Base-by-base conservation (phyloP, 2,329 filamentous ascomycete species). In the Chaetomiaceae sp. region DNA sequence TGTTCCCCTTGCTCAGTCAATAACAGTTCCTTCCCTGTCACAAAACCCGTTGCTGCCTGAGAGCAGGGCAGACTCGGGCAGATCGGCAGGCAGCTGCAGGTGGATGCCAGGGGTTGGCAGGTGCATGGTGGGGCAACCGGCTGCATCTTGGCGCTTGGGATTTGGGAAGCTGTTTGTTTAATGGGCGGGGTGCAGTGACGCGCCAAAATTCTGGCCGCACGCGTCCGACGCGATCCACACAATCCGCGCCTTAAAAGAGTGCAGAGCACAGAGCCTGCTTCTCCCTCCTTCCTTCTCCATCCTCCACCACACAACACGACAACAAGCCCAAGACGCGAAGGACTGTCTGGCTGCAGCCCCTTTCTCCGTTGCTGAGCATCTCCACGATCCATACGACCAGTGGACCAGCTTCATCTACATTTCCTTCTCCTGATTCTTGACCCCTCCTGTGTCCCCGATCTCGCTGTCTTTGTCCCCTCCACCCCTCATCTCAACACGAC, bases 121-220 rank as follows among this genome's bases (percentile, higher is more conserved):
- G n/a, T 31, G 49, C 21, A 16, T 47, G 35, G 51, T 48, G 52
- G 48, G 52, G 39, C 52, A 51, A 1, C 5, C 21, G 23, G 19
- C 41, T 21, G 19, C 33, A 27, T 9, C 9, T 6, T 43, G 53
- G 51, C 25, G 44, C 52, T n/a, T n/a, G n/a, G n/a, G n/a, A n/a
- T n/a, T n/a, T n/a, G n/a, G n/a, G n/a, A 25, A 38, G 42, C 56
- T 53, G 54, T 57, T 58, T 59, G 56, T 60, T 60, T 61, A 58
- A 60, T 60, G 48, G 58, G 51, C 54, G 55, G 56, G 51, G 55
- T 44, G 31, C 40, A 30, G 33, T 39, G 53, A 58, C 57, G 55
- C 55, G 55, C 53, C 53, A 57, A 55, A 58, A 51, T 40, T 48
- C 48, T 45, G 48, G 44, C 44, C 48, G 44, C 42, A 55, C 58